Evolutionary conservation across 192 early-diverging fungal species (phyloP).

Genomic region (Rhizophagus sp.): DNA sequence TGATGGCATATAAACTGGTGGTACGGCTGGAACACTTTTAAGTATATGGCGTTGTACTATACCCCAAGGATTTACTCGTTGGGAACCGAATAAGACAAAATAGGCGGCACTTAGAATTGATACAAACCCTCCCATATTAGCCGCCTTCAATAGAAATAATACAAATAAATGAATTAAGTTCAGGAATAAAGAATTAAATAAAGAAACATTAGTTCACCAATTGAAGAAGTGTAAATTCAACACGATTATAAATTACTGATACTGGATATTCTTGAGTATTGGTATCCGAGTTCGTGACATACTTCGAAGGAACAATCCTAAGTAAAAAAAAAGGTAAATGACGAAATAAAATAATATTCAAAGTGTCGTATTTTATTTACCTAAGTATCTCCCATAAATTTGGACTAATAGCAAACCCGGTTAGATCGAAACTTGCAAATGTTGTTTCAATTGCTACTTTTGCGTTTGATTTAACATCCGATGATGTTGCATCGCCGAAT

Average conservation of each 20-base stretch:
- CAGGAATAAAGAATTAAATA: not conserved
- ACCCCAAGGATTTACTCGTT: conserved; percentile 23
- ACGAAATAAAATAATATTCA: not conserved
- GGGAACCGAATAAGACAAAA: conserved; percentile 20
- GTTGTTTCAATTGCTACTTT: not conserved
- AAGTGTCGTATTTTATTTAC: not conserved
- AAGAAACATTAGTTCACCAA: not conserved
- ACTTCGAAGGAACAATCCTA: conserved; percentile 21
- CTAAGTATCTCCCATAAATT: conserved; percentile 23
- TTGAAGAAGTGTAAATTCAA: conserved; percentile 16
- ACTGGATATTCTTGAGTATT: conserved; percentile 22
- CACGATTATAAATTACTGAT: not conserved
- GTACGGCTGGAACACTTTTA: conserved; percentile 19
- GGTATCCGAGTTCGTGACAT: not conserved
- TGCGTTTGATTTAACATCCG: not conserved
- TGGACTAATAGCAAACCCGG: conserved; percentile 14
- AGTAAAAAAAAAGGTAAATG: not conserved
- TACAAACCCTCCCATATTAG: conserved; percentile 30
- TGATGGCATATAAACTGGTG: not conserved
- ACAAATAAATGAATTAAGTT: not conserved
- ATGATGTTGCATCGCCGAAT: not conserved
- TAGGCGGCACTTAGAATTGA: conserved; percentile 24
- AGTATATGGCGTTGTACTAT: conserved; percentile 28
- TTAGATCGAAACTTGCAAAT: conserved; percentile 9
- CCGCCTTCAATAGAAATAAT: not conserved